Evolutionary conservation across 129 eudicot genomes (phyloP).

Genomic region (Helianthus annuus): HanXRQr2.0-SUNRISE NC_035435.2:172597724-172598223

Average conservation of each 20-base stretch:
- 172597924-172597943: background rate
- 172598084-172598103: constrained; percentile 5
- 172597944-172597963: background rate
- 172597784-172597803: no score
- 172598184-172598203: background rate
- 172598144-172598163: constrained; percentile 2
- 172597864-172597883: no score
- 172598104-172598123: constrained; percentile 30
- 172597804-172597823: no score
- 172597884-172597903: no score
- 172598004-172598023: constrained; percentile 28
- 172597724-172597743: no score
- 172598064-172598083: constrained; percentile 30
- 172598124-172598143: background rate
- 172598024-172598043: constrained; percentile 33
- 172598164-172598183: constrained; percentile 32
- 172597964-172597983: constrained; percentile 16
- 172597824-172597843: no score
- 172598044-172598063: constrained; percentile 9
- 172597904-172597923: no score
- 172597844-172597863: no score
- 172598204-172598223: constrained; percentile 27
- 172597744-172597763: no score
- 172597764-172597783: no score
- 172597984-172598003: constrained; percentile 27